Evolutionary conservation across 2,329 filamentous ascomycete species (phyloP), one percentile per base, ranked within the genome.

Genomic region (Biscogniauxia marginata): DNA sequence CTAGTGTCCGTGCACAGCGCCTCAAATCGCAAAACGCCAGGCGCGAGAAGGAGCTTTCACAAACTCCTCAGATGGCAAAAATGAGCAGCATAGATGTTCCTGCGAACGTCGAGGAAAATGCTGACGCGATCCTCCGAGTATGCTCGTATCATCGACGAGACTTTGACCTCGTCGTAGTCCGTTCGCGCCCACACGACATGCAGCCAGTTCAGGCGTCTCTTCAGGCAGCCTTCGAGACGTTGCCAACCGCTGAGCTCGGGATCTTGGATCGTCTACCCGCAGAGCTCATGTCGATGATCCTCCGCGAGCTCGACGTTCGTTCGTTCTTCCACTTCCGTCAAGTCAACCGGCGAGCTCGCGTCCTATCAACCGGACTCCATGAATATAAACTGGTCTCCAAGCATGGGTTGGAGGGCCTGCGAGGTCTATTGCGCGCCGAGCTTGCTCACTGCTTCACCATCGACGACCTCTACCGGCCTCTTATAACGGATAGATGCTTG

Each of bases 111-210:
- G 52, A 52, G 30, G 7, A n/a, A 18, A 19, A 57, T 50, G 44
- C 56, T 25, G 25, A 59, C 48, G 50, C 55, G 43, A 59, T 63
- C 30, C 34, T 64, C 43, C 52, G 50, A 57, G 53, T 60, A 43
- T 65, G 59, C 59, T 63, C 59, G 34, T 63, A 65, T 58, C 61
- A 61, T n/a, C n/a, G n/a, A 49, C 54, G 48, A 52, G 60, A 62
- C 43, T 59, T 56, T 51, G 56, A 61, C 34, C 51, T 56, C 50
- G 55, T 62, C 50, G 52, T 61, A 34, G 56, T 62, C 50, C 59
- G 55, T 51, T 59, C 62, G 46, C 59, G 55, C 47, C 59, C 60
- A 25, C 58, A 61, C 50, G 50, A 62, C 44, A 62, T 62, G 54
- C 55, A 59, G 51, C 45, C 7, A 48, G 59, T 62, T 47, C 54